A percentile compares a stretch with the other conserved stretches of the same genome.
Conservation (phyloP, 192 early-diverging fungal species). For the Fimicolochytrium jonesii region DNA sequence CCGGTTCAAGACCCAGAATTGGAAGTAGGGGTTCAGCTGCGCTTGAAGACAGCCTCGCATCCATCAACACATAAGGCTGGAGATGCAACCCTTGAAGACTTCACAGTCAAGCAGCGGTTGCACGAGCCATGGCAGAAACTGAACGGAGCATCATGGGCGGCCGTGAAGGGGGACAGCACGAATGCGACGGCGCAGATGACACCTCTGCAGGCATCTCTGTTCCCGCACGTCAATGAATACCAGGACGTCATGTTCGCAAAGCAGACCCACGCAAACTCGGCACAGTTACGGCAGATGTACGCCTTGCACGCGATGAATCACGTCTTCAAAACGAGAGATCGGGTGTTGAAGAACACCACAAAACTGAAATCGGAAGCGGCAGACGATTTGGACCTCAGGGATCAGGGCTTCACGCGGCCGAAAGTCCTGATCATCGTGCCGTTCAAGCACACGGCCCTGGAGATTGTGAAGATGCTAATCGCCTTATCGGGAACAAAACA, state of each 20-base stretch:
- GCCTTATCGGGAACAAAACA: conserved; percentile 75
- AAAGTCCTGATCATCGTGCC: conserved; percentile 87
- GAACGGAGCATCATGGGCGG: neutral
- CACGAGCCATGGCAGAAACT: conserved; percentile 11
- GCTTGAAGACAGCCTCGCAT: no score
- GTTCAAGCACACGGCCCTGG: conserved; percentile 76
- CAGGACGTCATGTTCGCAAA: conserved; percentile 71
- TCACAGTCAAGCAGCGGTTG: conserved; percentile 12
- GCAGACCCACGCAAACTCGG: conserved; percentile 54
- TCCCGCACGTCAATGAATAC: conserved; percentile 59
- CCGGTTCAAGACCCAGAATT: no score
- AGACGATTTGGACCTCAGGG: conserved; percentile 63
- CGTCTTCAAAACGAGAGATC: conserved; percentile 71
- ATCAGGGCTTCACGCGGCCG: conserved; percentile 94
- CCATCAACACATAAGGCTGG: no score
- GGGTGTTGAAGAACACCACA: conserved; percentile 75
- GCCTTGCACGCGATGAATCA: conserved; percentile 89
- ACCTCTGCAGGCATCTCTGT: conserved; percentile 23
- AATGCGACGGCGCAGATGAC: neutral
- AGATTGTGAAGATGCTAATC: conserved; percentile 73
- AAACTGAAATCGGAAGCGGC: conserved; percentile 48
- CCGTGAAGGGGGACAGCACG: neutral
- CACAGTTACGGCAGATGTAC: conserved; percentile 69
- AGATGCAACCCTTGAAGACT: neutral
- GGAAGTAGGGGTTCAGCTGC: no score